Evolutionary conservation across 805 yeast species (phyloP), one percentile per base, ranked within the genome.

Genomic region (Candida pseudofarinosa): DNA sequence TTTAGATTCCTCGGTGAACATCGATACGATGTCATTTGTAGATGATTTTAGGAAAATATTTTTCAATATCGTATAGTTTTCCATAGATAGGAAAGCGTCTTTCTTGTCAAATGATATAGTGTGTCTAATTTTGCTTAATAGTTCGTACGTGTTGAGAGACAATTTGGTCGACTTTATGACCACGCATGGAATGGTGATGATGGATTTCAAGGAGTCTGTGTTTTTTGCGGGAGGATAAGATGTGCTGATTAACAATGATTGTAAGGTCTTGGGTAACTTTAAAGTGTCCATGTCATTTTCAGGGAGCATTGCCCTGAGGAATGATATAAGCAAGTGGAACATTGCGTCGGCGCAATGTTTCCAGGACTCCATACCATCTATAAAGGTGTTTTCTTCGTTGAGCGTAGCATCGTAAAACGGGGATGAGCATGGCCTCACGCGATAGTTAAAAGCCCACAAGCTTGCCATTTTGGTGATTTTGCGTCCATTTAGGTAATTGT

Each of bases 401-500:
- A 56, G 34, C 10, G 71, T 69, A 1, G 75, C 73, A 43, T 67
- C 67, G 43, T 55, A 67, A 37, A 68, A 68, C 10, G 71, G 54
- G 33, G 64, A 60, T 46, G 51, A 60, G 40, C 51, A 51, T 37
- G 49, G 55, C 36, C 51, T 54, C 19, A 60, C 52, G 14, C 40
- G 58, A 1, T 75, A 71, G 39, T 80, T 76, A 54, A 89, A 89
- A 0, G 96, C 97, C 96, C 96, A 89, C 18, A 87, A 65, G 5
- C 91, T 90, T 33, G 91, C 83, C 80, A 89, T 76, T 50, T 85
- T 82, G 10, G 93, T 74, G 14, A 89, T 74, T 56, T 87, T 88
- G 38, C 89, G 73, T 0, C 93, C 95, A 54, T 86, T 80, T 71
- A 89, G 66, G 54, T 84, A 80, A 55, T 88, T 88, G 34, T 80